Base-by-base conservation (phyloP, 2,329 filamentous ascomycete species). In the Fusarium austroafricanum region DNA sequence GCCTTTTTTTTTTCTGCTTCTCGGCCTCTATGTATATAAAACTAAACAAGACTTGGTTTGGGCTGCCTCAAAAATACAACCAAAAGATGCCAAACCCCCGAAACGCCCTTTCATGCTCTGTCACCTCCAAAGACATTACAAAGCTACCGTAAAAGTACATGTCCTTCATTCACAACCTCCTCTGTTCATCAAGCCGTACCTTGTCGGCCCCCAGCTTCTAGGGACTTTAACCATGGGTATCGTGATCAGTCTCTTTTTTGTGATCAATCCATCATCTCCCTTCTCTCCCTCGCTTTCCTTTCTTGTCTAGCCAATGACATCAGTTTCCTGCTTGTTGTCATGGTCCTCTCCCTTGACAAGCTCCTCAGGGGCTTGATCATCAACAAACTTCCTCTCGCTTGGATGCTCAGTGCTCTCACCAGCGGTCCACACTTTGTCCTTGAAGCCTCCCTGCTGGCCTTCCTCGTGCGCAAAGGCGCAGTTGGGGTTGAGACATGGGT, bases 391-490 rank as follows among this genome's bases (percentile, higher is more conserved):
- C 73, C 94, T 86, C 79, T 97, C 93, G 75, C 93, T 97, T 49
- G 97, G 89, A 77, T 97, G 93, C 58, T 87, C 83, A 71, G 85
- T 75, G 21, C 80, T 81, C 35, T 70, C 72, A 6, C 70, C 87
- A 5, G 93, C 87, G 18, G 90, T 94, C 95, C 95, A 98, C 28
- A 96, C 93, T 81, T 97, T 97, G 78, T 96, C 93, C 64, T 90
- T 87, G 79, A 94, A 95, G 15, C 87, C 88, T 50, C 92, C 93
- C 72, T 92, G 89, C 82, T 99, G 96, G 14, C 95, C 96, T 55
- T 96, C 93, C 39, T 90, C 91, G 79, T 99, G 96, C 79, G 94
- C 94, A 82, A 93, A 98, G 6, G 90, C 85, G 78, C 96, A 99
- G 72, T 83, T 87, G n/a, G 91, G 87, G 81, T 97, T 97, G 67